Base-by-base conservation (phyloP, 345 rosid genomes). In the Fremontodendron californicum region DNA sequence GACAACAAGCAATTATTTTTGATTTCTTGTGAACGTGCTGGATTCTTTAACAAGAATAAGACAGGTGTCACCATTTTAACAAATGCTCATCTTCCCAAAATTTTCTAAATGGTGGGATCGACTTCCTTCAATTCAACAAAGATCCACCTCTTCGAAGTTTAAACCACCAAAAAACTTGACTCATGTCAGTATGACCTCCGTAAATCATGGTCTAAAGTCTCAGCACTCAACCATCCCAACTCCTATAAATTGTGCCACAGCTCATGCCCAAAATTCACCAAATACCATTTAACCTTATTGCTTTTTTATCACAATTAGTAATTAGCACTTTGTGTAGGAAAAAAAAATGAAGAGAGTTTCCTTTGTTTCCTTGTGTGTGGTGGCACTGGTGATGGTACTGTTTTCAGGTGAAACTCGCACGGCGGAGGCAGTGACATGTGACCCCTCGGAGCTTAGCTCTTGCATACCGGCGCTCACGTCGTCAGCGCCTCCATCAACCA, bases 391-490 rank as follows among this genome's bases (percentile, higher is more conserved):
- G 80, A 76, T 61, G 63, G 75, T 46, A 46, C 15, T 52, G 71
- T 11, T 75, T 11, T 37, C 71, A 21, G 61, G 75, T 76, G 72
- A 66, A 49, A 31, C 69, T 6, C 78, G 25, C 2, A 57, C 73
- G 10, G 84, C 83, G 0, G 86, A 82, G 65, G 97, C 80, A 8
- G 93, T 75, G 77, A 79, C 79, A 10, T 93, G 97, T 74, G 82
- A 45, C 75, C 77, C 88, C 5, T n/a, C 12, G 79, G 72, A 88
- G 86, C 87, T 93, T 86, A 83, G 84, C 82, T 62, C 93, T 11
- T 91, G 93, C 80, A 9, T 58, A 3, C 1, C 77, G 3, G 90
- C 96, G 4, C 37, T 90, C 70, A 81, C 70, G 0, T 78, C 82
- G 9, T 51, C 84, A 2, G 43, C 84, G 2, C 72, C 70, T 29